Evolutionary conservation across 768 basidiomycete species (phyloP).

Genomic region (Lentinula aciculospora): DNA sequence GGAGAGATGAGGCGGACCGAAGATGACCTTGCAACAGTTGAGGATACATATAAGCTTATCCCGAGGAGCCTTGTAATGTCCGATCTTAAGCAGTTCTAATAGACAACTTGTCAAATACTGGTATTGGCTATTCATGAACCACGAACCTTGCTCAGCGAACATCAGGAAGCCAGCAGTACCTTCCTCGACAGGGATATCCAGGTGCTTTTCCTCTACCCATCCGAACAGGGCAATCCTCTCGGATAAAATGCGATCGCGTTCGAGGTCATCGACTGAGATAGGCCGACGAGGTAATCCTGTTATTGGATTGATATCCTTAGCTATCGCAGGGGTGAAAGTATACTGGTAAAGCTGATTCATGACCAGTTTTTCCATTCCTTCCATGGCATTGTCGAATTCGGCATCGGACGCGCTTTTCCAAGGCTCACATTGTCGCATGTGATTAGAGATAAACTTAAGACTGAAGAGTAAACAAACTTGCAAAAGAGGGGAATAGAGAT

Average conservation of each 20-base stretch:
- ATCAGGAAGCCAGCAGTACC: constrained; percentile 76
- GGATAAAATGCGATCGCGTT: constrained; percentile 83
- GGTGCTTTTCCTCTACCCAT: constrained; percentile 85
- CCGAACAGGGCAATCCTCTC: constrained; percentile 89
- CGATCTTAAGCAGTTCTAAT: constrained; percentile 89
- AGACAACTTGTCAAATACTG: not conserved
- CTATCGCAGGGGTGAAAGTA: constrained; percentile 88
- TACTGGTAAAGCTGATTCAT: constrained; percentile 97
- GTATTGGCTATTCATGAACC: not conserved
- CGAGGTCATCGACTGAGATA: constrained; percentile 93
- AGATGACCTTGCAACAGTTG: constrained; percentile 99
- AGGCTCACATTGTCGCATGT: constrained; percentile 80
- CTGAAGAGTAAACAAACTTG: not conserved
- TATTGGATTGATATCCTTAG: constrained; percentile 27
- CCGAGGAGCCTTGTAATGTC: constrained; percentile 97
- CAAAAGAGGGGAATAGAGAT: constrained; percentile 10
- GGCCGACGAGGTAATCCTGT: constrained; percentile 53
- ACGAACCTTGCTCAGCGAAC: constrained; percentile 82
- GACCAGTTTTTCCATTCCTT: constrained; percentile 99
- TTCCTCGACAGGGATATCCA: constrained; percentile 82
- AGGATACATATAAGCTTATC: constrained; percentile 97
- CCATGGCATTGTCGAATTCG: constrained; percentile 95
- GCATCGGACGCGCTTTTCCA: constrained; percentile 75
- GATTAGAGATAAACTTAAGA: constrained; percentile 76
- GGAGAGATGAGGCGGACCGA: constrained; percentile 53